Base-by-base conservation (phyloP, 202 grass and related monocot genomes). In the Hordeum pubiflorum region DNA sequence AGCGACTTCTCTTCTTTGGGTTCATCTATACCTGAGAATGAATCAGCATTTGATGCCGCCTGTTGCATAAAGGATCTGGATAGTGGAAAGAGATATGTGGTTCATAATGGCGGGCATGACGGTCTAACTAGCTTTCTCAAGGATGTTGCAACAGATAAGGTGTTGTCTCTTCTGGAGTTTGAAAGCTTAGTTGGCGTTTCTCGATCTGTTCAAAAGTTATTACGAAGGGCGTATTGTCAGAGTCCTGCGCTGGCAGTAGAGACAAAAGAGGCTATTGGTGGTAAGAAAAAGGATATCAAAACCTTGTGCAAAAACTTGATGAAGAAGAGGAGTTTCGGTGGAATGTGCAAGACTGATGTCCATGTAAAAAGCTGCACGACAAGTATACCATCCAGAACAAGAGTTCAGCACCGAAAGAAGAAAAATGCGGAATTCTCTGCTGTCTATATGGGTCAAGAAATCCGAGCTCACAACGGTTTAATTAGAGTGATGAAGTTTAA, bases 401-500 rank as follows among this genome's bases (percentile, higher is more conserved):
- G 59, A 63, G 96, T 99, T 66, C 74, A 81, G 52, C 82, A 85
- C 15, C 80, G 83, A 29, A 91, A 81, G 74, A 99, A 95, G 84
- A 91, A 69, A 1, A 59, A 56, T 60, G 83, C 71, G 39, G 96
- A 99, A 72, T 95, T 99, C 48, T 91, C 96, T 34, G 87, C 89
- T 37, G 73, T 98, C 63, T 91, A 72, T 63, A 88, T 93, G 92
- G 85, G 77, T 58, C 96, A 95, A 88, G 90, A 98, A 91, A 90
- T 95, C 63, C 81, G 72, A 69, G 96, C 92, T 29, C 96, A 99
- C 43, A 90, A 99, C 39, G 96, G 92, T 75, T 79, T 89, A 79
- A 95, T 98, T 81, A 85, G 74, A 44, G 88, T 79, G 24, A 92
- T 95, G 86, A 93, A 98, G 63, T 99, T 95, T 71, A 90, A 90